These are phyloP conservation scores for Millerago galiae DNA, from an alignment of 805 yeast species.

Conservation along the genomic window DNA sequence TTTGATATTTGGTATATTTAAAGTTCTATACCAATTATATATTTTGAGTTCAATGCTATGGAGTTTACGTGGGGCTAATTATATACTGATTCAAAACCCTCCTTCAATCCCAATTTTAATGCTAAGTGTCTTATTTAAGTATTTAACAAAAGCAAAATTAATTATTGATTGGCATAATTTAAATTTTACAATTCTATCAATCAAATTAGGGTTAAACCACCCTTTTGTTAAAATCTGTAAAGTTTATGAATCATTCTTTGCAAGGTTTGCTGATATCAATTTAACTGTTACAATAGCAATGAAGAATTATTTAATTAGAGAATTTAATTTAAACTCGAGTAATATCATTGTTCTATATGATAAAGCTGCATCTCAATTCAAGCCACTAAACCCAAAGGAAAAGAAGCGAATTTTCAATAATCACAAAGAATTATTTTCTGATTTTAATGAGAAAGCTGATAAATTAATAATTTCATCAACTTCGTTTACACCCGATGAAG, in stretches of 20 bases:
- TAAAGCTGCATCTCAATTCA: conserved; percentile 69
- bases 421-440: conserved; percentile 29
- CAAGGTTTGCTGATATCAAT: conserved; percentile 61
- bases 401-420: conserved; percentile 28
- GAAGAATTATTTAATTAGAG: conserved; percentile 50
- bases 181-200: conserved; percentile 73
- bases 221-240: conserved; percentile 56
- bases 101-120: conserved; percentile 83
- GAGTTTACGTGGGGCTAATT: conserved; percentile 54
- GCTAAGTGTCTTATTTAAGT: conserved; percentile 49
- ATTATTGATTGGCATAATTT: conserved; percentile 96
- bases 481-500: conserved; percentile 95
- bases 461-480: conserved; percentile 81
- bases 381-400: conserved; percentile 35
- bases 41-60: conserved; percentile 43
- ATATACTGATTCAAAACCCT: conserved; percentile 80
- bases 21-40: conserved; percentile 52
- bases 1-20: conserved; percentile 46
- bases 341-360: conserved; percentile 70
- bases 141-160: conserved; percentile 49
- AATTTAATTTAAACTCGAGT: conserved; percentile 45
- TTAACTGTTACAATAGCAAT: conserved; percentile 75
- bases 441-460: conserved; percentile 34
- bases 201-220: conserved; percentile 48
- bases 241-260: conserved; percentile 56